Conservation (phyloP, 768 basidiomycete genomes). For the Sarcomyxa edulis region DNA sequence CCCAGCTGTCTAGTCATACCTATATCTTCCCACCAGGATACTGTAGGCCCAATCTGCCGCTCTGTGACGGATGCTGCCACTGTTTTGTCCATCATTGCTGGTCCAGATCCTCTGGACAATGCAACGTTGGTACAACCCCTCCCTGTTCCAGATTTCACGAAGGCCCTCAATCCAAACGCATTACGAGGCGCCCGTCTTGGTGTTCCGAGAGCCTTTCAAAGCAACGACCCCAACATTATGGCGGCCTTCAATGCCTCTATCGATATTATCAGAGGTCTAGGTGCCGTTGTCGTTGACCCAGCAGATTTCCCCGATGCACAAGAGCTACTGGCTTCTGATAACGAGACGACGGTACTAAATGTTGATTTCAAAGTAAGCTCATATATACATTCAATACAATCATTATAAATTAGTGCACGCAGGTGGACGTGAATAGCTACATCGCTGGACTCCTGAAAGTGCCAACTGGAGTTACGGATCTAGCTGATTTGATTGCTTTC, state of each 20-base stretch:
- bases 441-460: constrained; percentile 40
- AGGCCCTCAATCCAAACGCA: constrained; percentile 42
- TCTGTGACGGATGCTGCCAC: constrained; percentile 50
- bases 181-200: constrained; percentile 49
- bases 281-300: constrained; percentile 55
- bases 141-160: constrained; percentile 48
- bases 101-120: constrained; percentile 49
- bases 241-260: constrained; percentile 36
- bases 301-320: constrained; percentile 54
- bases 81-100: constrained; percentile 52
- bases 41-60: constrained; percentile 52
- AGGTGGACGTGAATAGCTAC: constrained; percentile 53
- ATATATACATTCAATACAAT: background rate
- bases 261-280: constrained; percentile 29
- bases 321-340: constrained; percentile 41
- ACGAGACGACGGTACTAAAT: constrained; percentile 50
- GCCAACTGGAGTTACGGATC: constrained; percentile 48
- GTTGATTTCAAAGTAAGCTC: constrained; percentile 52
- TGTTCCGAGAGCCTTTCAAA: constrained; percentile 37
- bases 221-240: constrained; percentile 27
- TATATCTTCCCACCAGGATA: constrained; percentile 52
- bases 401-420: constrained; percentile 1
- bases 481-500: constrained; percentile 56
- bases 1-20: constrained; percentile 38
- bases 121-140: constrained; percentile 48